Evolutionary conservation across 2,329 filamentous ascomycete genomes (phyloP), one percentile per base, ranked within the genome.

Genomic region (Penicillium paneum): DNA sequence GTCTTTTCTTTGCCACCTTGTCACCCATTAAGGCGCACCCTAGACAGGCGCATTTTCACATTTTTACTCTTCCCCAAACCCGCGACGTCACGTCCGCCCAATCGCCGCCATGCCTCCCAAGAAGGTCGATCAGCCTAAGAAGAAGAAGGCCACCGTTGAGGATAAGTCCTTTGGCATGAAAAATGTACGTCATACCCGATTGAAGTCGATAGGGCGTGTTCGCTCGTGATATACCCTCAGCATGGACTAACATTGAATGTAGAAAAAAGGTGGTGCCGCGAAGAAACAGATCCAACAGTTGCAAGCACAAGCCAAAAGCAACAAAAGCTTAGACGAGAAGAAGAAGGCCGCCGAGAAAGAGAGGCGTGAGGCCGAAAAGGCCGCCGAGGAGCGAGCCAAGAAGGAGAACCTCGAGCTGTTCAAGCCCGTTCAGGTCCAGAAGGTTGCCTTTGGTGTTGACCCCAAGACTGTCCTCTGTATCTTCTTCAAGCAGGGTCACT

Each of bases 151-250:
- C 59, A 69, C 74, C 41, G 89, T 91, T 60, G 91, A 94, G 60
- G 94, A 99, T 81, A 94, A 93, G 79, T 96, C 94, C 45, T 99
- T 99, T 81, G 94, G 94, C 67, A 97, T 99, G 94, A 99, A 99
- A 79, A 99, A 99, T 73, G 79, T 81, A 75, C 65, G 76, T 74
- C 28, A 32, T 32, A 3, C 4, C n/a, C 28, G 10, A n/a, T 11
- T 8, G 29, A 31, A 39, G 34, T 19, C 44, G 31, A 15, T n/a
- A 28, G 12, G n/a, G 24, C n/a, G n/a, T n/a, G 39, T 34, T 40
- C 44, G 40, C 49, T 26, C 17, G 32, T n/a, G 36, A 21, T 29
- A 52, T 52, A 44, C 19, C 42, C 13, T n/a, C 29, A 35, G 40
- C 54, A 29, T 48, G 36, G 5, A 55, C 67, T 66, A 60, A 68